These are phyloP conservation scores for Fistulinella prunicolor DNA, from an alignment of 768 basidiomycete genomes.

Conservation along the genomic window DNA sequence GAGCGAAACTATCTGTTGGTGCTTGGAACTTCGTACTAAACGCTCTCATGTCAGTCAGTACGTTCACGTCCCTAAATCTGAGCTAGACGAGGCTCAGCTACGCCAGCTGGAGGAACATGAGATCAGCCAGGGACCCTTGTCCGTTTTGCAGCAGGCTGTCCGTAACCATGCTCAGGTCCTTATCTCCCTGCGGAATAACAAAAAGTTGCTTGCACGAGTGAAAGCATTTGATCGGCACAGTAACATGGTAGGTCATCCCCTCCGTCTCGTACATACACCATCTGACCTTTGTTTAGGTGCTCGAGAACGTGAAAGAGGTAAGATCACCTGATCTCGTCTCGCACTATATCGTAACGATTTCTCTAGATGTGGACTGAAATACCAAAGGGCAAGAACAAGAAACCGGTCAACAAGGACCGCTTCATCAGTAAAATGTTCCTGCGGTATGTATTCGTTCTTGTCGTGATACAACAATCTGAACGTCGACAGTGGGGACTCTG, in stretches of 20 bases:
- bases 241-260: constrained; percentile 78
- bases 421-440: constrained; percentile 99
- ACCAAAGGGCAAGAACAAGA: constrained; percentile 98
- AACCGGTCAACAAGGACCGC: constrained; percentile 97
- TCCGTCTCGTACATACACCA: not conserved
- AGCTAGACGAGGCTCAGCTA: constrained; percentile 95
- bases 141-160: constrained; percentile 95
- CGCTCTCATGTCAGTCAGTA: constrained; percentile 67
- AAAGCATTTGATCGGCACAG: constrained; percentile 99
- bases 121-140: constrained; percentile 96
- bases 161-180: constrained; percentile 97
- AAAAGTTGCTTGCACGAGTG: constrained; percentile 91
- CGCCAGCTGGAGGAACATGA: constrained; percentile 97
- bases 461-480: constrained; percentile 11
- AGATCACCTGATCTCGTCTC: constrained; percentile 20
- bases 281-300: constrained; percentile 53
- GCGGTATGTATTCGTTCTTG: constrained; percentile 47
- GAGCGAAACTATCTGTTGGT: constrained; percentile 8
- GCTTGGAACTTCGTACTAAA: constrained; percentile 9
- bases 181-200: constrained; percentile 96
- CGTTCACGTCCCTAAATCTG: constrained; percentile 93
- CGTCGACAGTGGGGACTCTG: constrained; percentile 81
- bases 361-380: constrained; percentile 97
- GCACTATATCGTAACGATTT: constrained; percentile 9
- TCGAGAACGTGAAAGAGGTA: constrained; percentile 98